Evolutionary conservation across 106 monocot genomes (phyloP).

Genomic region (Allium fistulosum): DNA sequence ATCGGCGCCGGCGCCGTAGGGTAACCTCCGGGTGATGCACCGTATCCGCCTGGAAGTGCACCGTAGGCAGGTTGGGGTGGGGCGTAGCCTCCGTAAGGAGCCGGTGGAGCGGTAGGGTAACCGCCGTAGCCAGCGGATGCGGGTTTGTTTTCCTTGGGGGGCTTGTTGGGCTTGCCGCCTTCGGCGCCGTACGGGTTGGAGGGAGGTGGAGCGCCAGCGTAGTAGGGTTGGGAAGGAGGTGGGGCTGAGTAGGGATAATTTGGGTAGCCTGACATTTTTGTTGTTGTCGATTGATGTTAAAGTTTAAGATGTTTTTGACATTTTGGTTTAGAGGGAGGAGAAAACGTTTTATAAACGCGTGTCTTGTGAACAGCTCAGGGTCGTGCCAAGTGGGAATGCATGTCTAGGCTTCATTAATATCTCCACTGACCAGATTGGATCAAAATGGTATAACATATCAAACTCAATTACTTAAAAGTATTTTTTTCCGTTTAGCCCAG

Average conservation of each 20-base stretch:
- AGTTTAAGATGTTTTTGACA: neutral
- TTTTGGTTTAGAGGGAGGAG: too few relatives aligned
- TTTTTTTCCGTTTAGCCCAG: too few relatives aligned
- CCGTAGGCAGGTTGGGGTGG: conserved; percentile 4
- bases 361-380: too few relatives aligned
- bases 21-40: neutral
- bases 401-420: too few relatives aligned
- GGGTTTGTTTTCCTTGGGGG: neutral
- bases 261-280: conserved; percentile 8
- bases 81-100: neutral
- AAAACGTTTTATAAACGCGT: too few relatives aligned
- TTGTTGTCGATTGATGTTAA: neutral
- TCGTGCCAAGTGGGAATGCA: too few relatives aligned
- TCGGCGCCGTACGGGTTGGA: neutral
- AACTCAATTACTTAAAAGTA: too few relatives aligned
- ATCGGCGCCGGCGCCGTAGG: neutral
- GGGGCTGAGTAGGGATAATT: conserved; percentile 12
- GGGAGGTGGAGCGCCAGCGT: neutral
- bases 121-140: conserved; percentile 5
- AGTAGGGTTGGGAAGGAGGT: conserved; percentile 4
- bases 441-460: too few relatives aligned
- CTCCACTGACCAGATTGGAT: too few relatives aligned
- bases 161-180: neutral
- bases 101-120: neutral
- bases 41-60: neutral